Conservation (phyloP, 768 basidiomycete species). For the Mycena venus region DNA sequence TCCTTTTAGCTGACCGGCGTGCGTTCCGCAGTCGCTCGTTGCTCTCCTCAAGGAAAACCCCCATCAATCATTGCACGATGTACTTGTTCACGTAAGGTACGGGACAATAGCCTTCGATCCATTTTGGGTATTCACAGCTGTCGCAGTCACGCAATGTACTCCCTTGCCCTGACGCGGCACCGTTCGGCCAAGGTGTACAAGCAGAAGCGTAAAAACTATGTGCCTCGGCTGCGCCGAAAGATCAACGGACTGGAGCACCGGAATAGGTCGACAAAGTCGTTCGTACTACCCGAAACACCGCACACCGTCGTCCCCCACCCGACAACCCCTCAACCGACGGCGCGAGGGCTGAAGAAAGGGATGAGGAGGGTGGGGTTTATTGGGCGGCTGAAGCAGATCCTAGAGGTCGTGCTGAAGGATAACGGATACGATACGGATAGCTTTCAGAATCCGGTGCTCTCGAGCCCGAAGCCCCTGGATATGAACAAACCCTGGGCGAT, state of each 20-base stretch:
- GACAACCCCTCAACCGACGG: too few species aligned
- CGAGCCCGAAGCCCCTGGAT: too few species aligned
- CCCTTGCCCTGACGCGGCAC: slow-evolving; percentile 6
- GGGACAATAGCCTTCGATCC: too few species aligned
- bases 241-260: neutral
- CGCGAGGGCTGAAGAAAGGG: too few species aligned
- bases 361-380: too few species aligned
- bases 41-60: neutral
- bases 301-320: neutral
- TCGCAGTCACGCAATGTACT: slow-evolving; percentile 13
- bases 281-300: neutral
- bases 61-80: neutral
- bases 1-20: neutral
- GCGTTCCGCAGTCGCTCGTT: neutral
- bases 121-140: neutral
- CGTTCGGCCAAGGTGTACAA: neutral
- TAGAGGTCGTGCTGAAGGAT: too few species aligned
- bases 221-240: neutral
- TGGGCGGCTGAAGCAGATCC: too few species aligned
- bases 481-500: too few species aligned
- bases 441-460: too few species aligned
- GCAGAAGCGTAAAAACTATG: neutral
- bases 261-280: neutral
- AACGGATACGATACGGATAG: too few species aligned
- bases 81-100: slow-evolving; percentile 11